phyloP scores from a whole-genome alignment of 2,329 filamentous ascomycete species.

The Epichloe coenophiala region DNA sequence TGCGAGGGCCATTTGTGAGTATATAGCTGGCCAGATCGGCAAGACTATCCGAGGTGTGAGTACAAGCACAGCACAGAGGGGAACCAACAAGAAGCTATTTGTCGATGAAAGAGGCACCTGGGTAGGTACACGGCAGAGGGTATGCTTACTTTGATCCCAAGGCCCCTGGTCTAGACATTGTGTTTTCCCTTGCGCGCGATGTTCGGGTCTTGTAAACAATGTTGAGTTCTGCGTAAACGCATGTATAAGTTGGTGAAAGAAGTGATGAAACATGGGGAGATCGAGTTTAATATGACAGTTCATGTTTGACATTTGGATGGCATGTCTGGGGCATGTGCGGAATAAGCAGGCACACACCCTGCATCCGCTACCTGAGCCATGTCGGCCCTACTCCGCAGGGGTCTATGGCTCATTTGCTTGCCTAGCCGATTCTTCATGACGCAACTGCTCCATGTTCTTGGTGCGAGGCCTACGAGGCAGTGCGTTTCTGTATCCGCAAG shows the following conservation, averaged over 20 bases:
- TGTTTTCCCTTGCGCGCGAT: not conserved
- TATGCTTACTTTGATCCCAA: slow-evolving; percentile 7
- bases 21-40: slow-evolving; percentile 15
- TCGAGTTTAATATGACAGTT: not conserved
- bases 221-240: not conserved
- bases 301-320: slow-evolving; percentile 1
- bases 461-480: slow-evolving; percentile 1
- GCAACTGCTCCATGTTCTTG: slow-evolving; percentile 1
- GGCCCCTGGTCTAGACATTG: slow-evolving; percentile 7
- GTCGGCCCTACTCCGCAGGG: slow-evolving; percentile 2
- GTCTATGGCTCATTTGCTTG: not conserved
- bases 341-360: slow-evolving; percentile 1
- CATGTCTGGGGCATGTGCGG: slow-evolving; percentile 1
- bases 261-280: not conserved
- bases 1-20: slow-evolving; percentile 15
- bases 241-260: not conserved
- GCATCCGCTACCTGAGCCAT: not conserved
- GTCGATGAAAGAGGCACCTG: not conserved
- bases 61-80: not conserved
- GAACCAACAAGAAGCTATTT: not conserved
- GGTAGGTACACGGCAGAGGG: not conserved
- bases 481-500: not conserved
- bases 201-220: not conserved
- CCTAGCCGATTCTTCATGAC: slow-evolving; percentile 2
- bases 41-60: slow-evolving; percentile 10